phyloP scores from a whole-genome alignment of 75 land plant genomes.

The Gnetum montanum region DNA sequence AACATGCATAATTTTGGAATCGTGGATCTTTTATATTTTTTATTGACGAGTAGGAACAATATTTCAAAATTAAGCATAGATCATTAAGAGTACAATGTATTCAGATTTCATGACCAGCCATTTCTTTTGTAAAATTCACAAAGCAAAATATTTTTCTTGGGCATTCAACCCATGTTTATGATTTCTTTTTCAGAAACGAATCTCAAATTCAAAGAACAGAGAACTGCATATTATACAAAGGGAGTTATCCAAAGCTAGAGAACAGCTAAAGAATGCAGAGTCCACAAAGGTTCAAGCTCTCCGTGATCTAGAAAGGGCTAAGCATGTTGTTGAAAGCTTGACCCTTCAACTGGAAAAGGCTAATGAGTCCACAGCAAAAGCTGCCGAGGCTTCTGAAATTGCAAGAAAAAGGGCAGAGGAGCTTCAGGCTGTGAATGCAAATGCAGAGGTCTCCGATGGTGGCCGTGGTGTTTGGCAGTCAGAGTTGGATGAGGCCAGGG shows the following conservation, averaged over 20 bases:
- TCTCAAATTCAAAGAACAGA: slow-evolving; percentile 13
- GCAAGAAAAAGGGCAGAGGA: slow-evolving; percentile 34
- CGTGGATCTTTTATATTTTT: too few species aligned
- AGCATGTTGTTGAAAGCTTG: slow-evolving; percentile 40
- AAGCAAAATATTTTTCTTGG: too few species aligned
- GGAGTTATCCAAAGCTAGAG: slow-evolving; percentile 54
- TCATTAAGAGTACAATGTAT: too few species aligned
- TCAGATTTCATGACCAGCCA: too few species aligned
- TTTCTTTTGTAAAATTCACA: too few species aligned
- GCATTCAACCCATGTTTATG: too few species aligned
- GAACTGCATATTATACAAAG: slow-evolving; percentile 55
- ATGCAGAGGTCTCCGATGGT: background rate
- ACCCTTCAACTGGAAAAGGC: slow-evolving; percentile 26
- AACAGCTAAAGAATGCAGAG: slow-evolving; percentile 52
- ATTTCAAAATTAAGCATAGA: too few species aligned
- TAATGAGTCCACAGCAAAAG: slow-evolving; percentile 30
- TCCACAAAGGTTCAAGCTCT: slow-evolving; percentile 45
- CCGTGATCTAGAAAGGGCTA: slow-evolving; percentile 54
- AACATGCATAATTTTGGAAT: too few species aligned
- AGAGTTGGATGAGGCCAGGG: slow-evolving; percentile 38
- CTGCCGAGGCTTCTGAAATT: slow-evolving; percentile 24
- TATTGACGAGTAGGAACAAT: too few species aligned
- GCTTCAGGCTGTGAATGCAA: slow-evolving; percentile 17
- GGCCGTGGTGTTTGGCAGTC: slow-evolving; percentile 9
- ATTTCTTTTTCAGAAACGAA: too few species aligned